A percentile compares a stretch with the other conserved stretches of the same genome.
These are phyloP conservation scores for Russula olivacea DNA, from an alignment of 768 basidiomycete genomes.

Conservation along the genomic window DNA sequence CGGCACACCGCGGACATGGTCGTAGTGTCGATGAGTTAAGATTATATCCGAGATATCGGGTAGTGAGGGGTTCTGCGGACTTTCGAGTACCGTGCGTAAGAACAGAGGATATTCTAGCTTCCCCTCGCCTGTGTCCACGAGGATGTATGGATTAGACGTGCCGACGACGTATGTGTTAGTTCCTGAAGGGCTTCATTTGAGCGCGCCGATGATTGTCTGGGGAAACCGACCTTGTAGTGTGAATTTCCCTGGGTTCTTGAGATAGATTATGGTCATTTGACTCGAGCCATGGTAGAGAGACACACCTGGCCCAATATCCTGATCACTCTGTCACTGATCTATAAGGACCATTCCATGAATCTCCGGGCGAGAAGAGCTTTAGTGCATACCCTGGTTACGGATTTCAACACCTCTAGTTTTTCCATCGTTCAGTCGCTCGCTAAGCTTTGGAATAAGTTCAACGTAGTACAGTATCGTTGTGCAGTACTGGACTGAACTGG, in stretches of 20 bases:
- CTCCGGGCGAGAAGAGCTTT: neutral
- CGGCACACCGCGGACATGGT: constrained; percentile 77
- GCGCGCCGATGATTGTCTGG: neutral
- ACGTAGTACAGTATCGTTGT: neutral
- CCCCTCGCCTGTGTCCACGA: constrained; percentile 83
- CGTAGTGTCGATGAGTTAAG: constrained; percentile 85
- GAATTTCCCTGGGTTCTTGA: constrained; percentile 81
- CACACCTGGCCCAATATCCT: constrained; percentile 72
- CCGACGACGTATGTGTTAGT: constrained; percentile 90
- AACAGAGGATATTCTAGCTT: constrained; percentile 57
- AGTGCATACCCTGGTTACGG: constrained; percentile 45
- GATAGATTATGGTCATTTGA: neutral
- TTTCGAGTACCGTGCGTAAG: constrained; percentile 55
- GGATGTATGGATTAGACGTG: constrained; percentile 58
- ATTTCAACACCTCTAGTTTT: constrained; percentile 45
- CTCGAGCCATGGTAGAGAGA: neutral
- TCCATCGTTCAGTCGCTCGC: constrained; percentile 38
- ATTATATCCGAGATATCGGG: constrained; percentile 82
- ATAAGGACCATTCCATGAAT: constrained; percentile 3
- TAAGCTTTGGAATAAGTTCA: no score
- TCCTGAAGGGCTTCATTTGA: constrained; percentile 38
- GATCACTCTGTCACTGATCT: constrained; percentile 66
- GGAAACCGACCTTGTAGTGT: constrained; percentile 68
- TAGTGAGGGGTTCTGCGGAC: constrained; percentile 35
- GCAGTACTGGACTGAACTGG: no score